Conservation (phyloP, 495 filamentous ascomycete species). For the Neurospora tetrasperma region DNA sequence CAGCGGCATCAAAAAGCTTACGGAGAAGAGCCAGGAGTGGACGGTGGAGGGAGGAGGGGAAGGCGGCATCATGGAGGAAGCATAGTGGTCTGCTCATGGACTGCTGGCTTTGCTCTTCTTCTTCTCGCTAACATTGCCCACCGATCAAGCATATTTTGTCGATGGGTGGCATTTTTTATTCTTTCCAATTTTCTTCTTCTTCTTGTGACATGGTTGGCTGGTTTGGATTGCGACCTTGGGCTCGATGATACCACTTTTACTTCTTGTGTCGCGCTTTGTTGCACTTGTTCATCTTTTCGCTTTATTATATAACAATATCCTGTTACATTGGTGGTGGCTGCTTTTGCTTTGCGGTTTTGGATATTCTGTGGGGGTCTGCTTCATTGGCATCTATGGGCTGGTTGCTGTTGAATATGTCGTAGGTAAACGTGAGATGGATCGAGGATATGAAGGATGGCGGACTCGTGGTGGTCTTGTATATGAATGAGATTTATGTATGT, state of each 20-base stretch:
- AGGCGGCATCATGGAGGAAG: slow-evolving; percentile 66
- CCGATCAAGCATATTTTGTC: neutral
- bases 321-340: neutral
- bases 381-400: neutral
- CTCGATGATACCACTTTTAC: neutral
- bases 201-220: neutral
- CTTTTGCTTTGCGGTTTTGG: neutral
- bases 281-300: neutral
- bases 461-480: neutral
- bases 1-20: slow-evolving; percentile 62
- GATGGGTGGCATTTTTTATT: neutral
- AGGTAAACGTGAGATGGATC: neutral
- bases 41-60: slow-evolving; percentile 74
- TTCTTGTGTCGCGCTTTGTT: neutral
- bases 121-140: neutral
- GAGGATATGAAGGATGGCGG: neutral
- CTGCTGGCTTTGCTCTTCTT: neutral
- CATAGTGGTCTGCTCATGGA: slow-evolving; percentile 19
- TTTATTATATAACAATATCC: neutral
- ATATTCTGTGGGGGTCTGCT: neutral
- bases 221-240: neutral
- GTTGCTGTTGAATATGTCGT: neutral
- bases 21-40: slow-evolving; percentile 75
- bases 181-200: neutral
- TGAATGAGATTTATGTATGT: neutral